These are phyloP conservation scores for Coemansia guatemalensis DNA, from an alignment of 192 early-diverging fungal species.

Conservation along the genomic window DNA sequence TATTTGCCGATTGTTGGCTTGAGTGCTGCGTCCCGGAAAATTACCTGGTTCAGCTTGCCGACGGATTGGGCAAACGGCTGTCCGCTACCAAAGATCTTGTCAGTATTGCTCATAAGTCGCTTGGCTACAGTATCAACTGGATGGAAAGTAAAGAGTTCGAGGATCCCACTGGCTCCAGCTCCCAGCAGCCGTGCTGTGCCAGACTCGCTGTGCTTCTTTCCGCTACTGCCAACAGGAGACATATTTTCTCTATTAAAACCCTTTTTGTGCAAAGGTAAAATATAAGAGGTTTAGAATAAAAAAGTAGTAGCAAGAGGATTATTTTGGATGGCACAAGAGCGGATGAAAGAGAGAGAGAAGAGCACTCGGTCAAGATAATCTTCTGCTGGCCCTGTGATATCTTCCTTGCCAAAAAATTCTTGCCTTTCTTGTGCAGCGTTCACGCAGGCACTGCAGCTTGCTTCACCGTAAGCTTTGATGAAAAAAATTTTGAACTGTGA, in stretches of 20 bases:
- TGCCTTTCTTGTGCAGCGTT: not conserved
- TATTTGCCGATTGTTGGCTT: conserved; percentile 80
- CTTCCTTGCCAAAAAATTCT: not conserved
- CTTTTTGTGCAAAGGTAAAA: conserved; percentile 2
- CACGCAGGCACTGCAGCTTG: not conserved
- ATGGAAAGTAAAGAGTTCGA: conserved; percentile 96
- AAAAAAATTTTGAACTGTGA: conserved; percentile 13
- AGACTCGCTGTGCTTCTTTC: conserved; percentile 79
- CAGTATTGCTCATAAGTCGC: conserved; percentile 95
- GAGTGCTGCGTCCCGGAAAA: conserved; percentile 88
- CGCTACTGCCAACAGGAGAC: conserved; percentile 50
- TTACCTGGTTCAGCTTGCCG: conserved; percentile 73
- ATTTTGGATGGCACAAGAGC: not conserved
- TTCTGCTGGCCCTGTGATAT: too few species aligned
- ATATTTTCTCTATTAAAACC: conserved; percentile 12
- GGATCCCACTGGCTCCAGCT: conserved; percentile 86
- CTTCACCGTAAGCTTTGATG: conserved; percentile 1
- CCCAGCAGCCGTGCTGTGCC: conserved; percentile 86
- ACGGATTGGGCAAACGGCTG: conserved; percentile 63
- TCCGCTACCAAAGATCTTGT: conserved; percentile 71
- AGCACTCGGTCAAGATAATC: too few species aligned
- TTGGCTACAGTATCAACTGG: conserved; percentile 98
- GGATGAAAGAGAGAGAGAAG: not conserved
- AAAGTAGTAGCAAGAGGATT: conserved; percentile 6
- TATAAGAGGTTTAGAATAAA: not conserved